These are phyloP conservation scores for Trichomonas gallinae DNA, from an alignment of 208 protist species.

Conservation along the genomic window DNA sequence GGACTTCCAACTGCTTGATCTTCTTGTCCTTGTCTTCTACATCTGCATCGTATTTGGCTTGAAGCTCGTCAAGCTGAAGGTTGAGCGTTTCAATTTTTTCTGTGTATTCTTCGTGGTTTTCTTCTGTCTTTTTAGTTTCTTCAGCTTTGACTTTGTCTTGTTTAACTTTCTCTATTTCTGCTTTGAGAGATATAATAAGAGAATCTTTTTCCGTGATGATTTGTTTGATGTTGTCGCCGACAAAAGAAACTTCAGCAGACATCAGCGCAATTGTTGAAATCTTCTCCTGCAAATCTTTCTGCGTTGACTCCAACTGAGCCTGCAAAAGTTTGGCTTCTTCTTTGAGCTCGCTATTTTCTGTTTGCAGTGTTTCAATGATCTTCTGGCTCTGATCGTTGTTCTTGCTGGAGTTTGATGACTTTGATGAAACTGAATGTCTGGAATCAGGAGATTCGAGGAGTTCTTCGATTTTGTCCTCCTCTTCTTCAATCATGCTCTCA, in stretches of 20 bases:
- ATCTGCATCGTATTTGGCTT: neutral
- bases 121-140: neutral
- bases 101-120: neutral
- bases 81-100: neutral
- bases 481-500: neutral
- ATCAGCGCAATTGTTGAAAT: neutral
- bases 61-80: neutral
- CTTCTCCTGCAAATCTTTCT: neutral
- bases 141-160: neutral
- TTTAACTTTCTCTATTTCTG: neutral
- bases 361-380: neutral
- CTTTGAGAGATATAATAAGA: neutral
- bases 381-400: neutral
- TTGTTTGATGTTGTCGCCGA: neutral
- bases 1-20: neutral
- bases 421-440: neutral
- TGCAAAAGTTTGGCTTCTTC: neutral
- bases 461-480: neutral
- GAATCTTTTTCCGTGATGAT: neutral
- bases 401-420: neutral
- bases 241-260: neutral
- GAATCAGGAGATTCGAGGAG: neutral
- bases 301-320: neutral
- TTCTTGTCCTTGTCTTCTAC: neutral
- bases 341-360: neutral